These are phyloP conservation scores for Solanum acaule DNA, from an alignment of 257 asterid genomes.

Conservation along the genomic window DNA sequence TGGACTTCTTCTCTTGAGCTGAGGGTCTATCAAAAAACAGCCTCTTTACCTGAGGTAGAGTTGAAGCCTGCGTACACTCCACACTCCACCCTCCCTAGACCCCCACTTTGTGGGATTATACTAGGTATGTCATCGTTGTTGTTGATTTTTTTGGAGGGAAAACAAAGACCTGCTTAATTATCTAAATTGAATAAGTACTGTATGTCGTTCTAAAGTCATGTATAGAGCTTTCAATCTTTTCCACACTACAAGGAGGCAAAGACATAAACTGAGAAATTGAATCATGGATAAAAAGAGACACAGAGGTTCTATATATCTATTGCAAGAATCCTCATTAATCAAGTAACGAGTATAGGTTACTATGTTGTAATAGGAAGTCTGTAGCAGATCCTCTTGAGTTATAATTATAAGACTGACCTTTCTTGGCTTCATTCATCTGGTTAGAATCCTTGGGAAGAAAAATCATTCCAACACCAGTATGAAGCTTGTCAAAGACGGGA, in stretches of 20 bases:
- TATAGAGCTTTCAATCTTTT: background rate
- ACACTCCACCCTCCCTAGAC: background rate
- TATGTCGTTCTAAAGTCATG: background rate
- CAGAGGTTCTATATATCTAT: background rate
- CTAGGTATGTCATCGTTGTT: background rate
- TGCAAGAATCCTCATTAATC: background rate
- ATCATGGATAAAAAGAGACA: background rate
- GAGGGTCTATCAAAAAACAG: background rate
- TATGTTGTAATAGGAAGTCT: background rate
- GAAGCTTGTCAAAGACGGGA: constrained; percentile 56
- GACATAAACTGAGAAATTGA: background rate
- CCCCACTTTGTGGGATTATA: background rate
- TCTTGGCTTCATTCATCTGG: constrained; percentile 56
- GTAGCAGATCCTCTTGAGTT: background rate
- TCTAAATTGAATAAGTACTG: background rate
- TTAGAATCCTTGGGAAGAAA: constrained; percentile 81
- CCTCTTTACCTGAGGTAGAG: background rate
- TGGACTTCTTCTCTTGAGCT: background rate
- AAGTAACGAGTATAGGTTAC: background rate
- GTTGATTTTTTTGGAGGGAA: background rate
- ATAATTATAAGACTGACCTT: constrained; percentile 36
- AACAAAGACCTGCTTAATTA: background rate
- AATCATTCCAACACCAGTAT: constrained; percentile 93
- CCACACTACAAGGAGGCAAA: background rate
- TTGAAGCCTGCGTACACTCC: background rate